Evolutionary conservation across 148 eudicot species (phyloP), one percentile per base, ranked within the genome.

Genomic region (Vaccinium corymbosum): DNA sequence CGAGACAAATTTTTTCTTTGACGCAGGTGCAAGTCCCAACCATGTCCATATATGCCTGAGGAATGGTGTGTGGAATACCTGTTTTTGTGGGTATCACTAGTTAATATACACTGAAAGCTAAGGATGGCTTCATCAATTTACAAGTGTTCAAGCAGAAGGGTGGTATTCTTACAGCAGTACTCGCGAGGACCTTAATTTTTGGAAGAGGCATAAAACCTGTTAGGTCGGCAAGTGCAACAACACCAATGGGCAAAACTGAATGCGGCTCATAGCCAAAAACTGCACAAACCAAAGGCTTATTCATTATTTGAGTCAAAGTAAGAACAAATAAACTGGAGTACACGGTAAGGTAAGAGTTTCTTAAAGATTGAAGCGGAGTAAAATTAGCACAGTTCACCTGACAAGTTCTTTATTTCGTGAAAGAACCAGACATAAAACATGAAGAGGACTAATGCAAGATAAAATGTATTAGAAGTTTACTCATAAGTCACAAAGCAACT

Each of bases 201-300:
- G 85, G 82, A 50, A 95, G 87, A 81, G 95, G 97, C 95, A 95
- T 87, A 82, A 90, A 93, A 52, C 98, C 98, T 25, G 93, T 85
- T 64, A 88, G 93, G 84, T 92, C 95, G 51, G 95, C 94, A 84
- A 95, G 90, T 52, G 93, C 89, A 82, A 93, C 88, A 35, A 90
- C 92, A 62, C 98, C 98, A 78, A 95, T 91, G 27, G 98, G 98
- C 88, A 90, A 92, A 73, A 95, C 98, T 32, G 98, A 95, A 88
- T 94, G 98, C 9, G 98, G 98, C 86, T 95, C 98, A 59, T 92
- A 95, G 70, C 95, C 98, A 82, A 95, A 94, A 68, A 95, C 98
- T 95, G 90, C 88, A 88, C 55, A 38, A 38, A 75, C 42, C 71
- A 84, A 3, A 38, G 12, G 29, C 80, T 74, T 14, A 71, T 11